These are phyloP conservation scores for Aspergillus sp. DNA, from an alignment of 2,329 filamentous ascomycete species.

Conservation along the genomic window DNA sequence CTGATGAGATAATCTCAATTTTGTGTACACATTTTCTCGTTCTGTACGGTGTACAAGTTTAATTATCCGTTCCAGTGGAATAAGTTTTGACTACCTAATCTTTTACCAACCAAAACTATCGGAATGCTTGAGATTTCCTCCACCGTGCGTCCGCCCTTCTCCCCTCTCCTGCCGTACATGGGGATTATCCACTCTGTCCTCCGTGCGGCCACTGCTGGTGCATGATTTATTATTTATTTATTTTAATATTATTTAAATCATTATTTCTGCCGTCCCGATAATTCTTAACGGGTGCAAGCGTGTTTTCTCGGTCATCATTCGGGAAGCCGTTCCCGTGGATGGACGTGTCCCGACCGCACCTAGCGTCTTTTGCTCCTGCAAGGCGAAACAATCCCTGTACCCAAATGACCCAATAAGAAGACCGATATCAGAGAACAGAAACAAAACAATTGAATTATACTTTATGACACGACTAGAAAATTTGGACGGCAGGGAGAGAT, in stretches of 20 bases:
- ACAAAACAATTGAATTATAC: not conserved
- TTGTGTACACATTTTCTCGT: not conserved
- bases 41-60: not conserved
- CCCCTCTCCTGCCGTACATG: not conserved
- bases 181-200: not conserved
- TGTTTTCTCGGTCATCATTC: constrained; percentile 5
- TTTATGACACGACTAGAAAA: not conserved
- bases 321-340: constrained; percentile 12
- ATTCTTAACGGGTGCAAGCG: not conserved
- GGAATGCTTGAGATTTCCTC: not conserved
- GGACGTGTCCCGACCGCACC: constrained; percentile 8
- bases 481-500: not conserved
- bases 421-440: not conserved
- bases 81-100: not conserved
- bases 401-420: constrained; percentile 1
- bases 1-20: not conserved
- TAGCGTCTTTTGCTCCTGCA: constrained; percentile 8
- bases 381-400: constrained; percentile 2
- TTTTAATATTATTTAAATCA: not conserved
- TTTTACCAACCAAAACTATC: not conserved
- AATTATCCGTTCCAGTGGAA: not conserved
- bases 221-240: not conserved
- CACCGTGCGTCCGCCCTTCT: not conserved
- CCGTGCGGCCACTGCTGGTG: not conserved
- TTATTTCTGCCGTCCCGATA: not conserved